Evolutionary conservation across 139 green algal species (phyloP).

Genomic region (Tetradesmus obliquus): DNA sequence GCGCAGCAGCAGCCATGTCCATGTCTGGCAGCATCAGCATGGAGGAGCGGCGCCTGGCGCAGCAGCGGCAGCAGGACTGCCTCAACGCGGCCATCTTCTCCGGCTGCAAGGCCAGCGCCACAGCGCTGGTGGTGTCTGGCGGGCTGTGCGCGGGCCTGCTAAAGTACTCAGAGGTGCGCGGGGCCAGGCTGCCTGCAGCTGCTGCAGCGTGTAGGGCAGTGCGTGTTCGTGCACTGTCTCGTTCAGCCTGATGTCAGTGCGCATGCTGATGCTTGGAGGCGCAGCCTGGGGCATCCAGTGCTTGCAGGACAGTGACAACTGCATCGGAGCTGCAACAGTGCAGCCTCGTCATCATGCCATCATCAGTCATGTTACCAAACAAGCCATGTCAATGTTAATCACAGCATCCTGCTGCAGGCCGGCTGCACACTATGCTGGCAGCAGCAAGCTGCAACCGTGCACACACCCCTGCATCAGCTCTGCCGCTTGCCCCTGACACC

Average conservation of each 20-base stretch:
- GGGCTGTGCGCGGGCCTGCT: not conserved
- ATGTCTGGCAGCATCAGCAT: not conserved
- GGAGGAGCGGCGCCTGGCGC: not conserved
- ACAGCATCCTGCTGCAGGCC: too few species aligned
- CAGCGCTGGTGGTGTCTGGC: not conserved
- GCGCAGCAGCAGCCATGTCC: conserved; percentile 21
- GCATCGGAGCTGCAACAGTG: too few species aligned
- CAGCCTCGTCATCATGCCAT: too few species aligned
- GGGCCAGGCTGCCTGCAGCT: not conserved
- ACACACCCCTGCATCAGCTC: too few species aligned
- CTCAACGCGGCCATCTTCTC: not conserved
- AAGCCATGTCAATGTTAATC: too few species aligned
- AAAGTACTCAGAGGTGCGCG: conserved; percentile 10
- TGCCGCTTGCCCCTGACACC: too few species aligned
- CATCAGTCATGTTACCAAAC: too few species aligned
- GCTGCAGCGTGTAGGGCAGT: not conserved
- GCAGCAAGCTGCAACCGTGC: too few species aligned
- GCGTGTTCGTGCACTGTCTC: not conserved
- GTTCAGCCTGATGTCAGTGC: not conserved
- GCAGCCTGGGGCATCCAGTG: too few species aligned
- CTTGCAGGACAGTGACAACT: too few species aligned
- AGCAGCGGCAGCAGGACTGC: conserved; percentile 21
- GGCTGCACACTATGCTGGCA: too few species aligned
- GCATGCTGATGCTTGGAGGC: too few species aligned
- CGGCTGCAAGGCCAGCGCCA: not conserved